Conservation (phyloP, 352 stramenopile species). For the Pythium vanterpoolii region DNA sequence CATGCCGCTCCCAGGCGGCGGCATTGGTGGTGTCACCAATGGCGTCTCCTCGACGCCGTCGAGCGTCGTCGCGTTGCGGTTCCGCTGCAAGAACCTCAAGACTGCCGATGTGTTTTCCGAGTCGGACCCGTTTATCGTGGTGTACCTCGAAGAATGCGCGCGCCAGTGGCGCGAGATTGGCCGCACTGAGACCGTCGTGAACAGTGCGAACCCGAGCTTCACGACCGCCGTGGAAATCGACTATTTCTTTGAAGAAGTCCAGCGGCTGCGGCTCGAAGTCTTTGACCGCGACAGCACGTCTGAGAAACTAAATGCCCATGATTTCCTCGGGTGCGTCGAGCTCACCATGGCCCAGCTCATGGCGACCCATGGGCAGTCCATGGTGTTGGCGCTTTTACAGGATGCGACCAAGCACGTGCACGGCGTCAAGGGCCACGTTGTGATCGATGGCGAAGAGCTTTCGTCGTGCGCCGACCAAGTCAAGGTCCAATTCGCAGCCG, state of each 20-base stretch:
- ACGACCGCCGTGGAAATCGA: slow-evolving; percentile 66
- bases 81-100: slow-evolving; percentile 64
- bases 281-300: slow-evolving; percentile 77
- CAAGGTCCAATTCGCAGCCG: slow-evolving; percentile 52
- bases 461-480: slow-evolving; percentile 60
- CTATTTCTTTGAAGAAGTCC: slow-evolving; percentile 82
- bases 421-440: slow-evolving; percentile 54
- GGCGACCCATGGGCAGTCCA: slow-evolving; percentile 55
- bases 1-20: slow-evolving; percentile 13
- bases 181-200: slow-evolving; percentile 72
- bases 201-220: slow-evolving; percentile 66
- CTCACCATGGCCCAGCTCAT: slow-evolving; percentile 79
- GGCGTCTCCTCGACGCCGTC: slow-evolving; percentile 34
- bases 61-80: slow-evolving; percentile 66
- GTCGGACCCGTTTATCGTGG: slow-evolving; percentile 71
- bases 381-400: slow-evolving; percentile 53
- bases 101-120: slow-evolving; percentile 68
- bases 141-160: slow-evolving; percentile 59
- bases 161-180: slow-evolving; percentile 64
- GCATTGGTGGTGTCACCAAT: slow-evolving; percentile 1
- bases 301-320: slow-evolving; percentile 51
- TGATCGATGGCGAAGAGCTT: slow-evolving; percentile 73
- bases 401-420: slow-evolving; percentile 31
- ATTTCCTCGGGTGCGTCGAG: slow-evolving; percentile 76
- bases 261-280: slow-evolving; percentile 71